phyloP scores from a whole-genome alignment of 2,329 filamentous ascomycete species.

The Xylariales sp. region DNA sequence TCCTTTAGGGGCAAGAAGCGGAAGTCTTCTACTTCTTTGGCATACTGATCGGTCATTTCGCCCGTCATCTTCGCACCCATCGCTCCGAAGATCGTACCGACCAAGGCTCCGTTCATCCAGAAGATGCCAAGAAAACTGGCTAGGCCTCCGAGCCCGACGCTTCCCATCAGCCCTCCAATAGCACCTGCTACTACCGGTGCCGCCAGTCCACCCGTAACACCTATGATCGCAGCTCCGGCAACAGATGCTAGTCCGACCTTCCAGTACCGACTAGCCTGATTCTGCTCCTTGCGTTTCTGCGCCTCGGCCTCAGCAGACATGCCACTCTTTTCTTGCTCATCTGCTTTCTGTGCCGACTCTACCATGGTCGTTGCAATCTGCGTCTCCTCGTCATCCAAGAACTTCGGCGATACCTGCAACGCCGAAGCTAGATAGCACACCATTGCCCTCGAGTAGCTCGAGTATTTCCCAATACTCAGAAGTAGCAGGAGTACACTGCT shows the following conservation, averaged over 20 bases:
- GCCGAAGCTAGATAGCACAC: slow-evolving; percentile 65
- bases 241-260: slow-evolving; percentile 88
- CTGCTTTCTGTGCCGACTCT: slow-evolving; percentile 53
- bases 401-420: slow-evolving; percentile 55
- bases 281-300: slow-evolving; percentile 66
- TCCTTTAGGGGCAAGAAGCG: slow-evolving; percentile 68
- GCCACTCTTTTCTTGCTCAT: slow-evolving; percentile 33
- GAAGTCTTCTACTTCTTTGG: slow-evolving; percentile 79
- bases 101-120: slow-evolving; percentile 78
- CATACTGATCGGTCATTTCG: slow-evolving; percentile 82
- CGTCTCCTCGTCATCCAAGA: slow-evolving; percentile 65
- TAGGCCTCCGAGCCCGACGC: slow-evolving; percentile 77
- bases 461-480: slow-evolving; percentile 69
- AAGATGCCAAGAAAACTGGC: slow-evolving; percentile 82
- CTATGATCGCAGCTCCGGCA: slow-evolving; percentile 84
- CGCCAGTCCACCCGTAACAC: slow-evolving; percentile 85
- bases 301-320: slow-evolving; percentile 76
- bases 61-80: slow-evolving; percentile 79
- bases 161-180: slow-evolving; percentile 78
- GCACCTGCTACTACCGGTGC: slow-evolving; percentile 84
- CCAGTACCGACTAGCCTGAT: slow-evolving; percentile 69
- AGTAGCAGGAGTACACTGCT: slow-evolving; percentile 67
- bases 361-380: slow-evolving; percentile 73
- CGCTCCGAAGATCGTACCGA: slow-evolving; percentile 83
- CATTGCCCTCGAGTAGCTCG: slow-evolving; percentile 66